Conservation (phyloP, 2,329 filamentous ascomycete species). For the Clarireedia sp. region DNA sequence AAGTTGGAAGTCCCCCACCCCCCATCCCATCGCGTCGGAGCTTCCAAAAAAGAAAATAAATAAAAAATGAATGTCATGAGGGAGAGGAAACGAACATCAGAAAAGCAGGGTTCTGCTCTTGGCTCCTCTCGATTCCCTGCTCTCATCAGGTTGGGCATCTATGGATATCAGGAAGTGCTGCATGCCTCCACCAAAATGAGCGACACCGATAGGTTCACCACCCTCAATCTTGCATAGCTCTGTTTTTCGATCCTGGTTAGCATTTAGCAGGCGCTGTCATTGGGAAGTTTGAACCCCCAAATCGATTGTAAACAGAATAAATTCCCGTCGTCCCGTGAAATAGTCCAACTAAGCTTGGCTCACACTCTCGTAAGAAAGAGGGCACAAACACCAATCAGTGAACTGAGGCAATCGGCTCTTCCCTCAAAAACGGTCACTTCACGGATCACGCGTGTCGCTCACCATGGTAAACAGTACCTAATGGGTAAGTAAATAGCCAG, state of each 20-base stretch:
- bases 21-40: background rate
- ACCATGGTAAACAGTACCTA: background rate
- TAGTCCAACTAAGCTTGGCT: slow-evolving; percentile 18
- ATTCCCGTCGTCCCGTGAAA: background rate
- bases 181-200: slow-evolving; percentile 9
- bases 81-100: background rate
- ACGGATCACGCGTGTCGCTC: slow-evolving; percentile 15
- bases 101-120: slow-evolving; percentile 4
- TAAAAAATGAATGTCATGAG: background rate
- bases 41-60: background rate
- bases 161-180: slow-evolving; percentile 8
- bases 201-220: slow-evolving; percentile 20
- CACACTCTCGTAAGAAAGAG: slow-evolving; percentile 14
- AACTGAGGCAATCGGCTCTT: slow-evolving; percentile 22
- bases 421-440: slow-evolving; percentile 7
- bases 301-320: background rate
- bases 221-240: slow-evolving; percentile 19
- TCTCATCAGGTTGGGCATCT: slow-evolving; percentile 19
- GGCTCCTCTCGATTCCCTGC: slow-evolving; percentile 3
- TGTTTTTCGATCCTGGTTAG: slow-evolving; percentile 18
- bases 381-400: slow-evolving; percentile 23
- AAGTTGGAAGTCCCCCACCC: background rate
- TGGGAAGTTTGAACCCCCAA: background rate
- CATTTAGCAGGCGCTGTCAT: slow-evolving; percentile 8
- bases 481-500: background rate